A percentile compares a stretch with the other conserved stretches of the same genome.
Conservation (phyloP, 805 yeast species). For the Spathaspora hagerdaliae region DNA sequence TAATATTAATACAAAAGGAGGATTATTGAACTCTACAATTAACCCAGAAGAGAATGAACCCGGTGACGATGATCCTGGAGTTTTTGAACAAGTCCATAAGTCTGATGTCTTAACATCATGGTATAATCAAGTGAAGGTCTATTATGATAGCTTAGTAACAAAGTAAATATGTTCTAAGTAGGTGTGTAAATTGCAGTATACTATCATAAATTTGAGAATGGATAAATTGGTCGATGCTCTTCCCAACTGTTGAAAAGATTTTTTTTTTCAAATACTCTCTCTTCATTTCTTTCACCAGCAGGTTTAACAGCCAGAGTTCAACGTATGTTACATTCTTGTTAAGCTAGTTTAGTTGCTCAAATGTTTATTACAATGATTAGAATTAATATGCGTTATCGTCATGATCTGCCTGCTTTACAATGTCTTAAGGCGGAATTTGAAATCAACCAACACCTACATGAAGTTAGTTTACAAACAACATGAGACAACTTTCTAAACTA, state of each 20-base stretch:
- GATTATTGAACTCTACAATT: constrained; percentile 3
- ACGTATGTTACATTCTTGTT: no score
- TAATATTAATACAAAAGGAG: constrained; percentile 3
- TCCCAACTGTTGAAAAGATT: neutral
- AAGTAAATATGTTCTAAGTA: no score
- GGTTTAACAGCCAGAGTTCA: no score
- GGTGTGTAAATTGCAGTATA: no score
- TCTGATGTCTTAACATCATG: constrained; percentile 2
- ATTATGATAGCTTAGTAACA: neutral
- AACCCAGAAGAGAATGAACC: constrained; percentile 1
- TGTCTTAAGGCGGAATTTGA: constrained; percentile 35
- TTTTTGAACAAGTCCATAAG: constrained; percentile 1
- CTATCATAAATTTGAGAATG: no score
- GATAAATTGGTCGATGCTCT: no score
- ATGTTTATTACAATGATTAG: constrained; percentile 17
- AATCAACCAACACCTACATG: constrained; percentile 46
- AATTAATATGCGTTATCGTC: constrained; percentile 45
- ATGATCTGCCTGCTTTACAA: constrained; percentile 34
- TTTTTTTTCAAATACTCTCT: neutral
- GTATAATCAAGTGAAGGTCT: neutral
- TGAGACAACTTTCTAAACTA: neutral
- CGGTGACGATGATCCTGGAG: constrained; percentile 2
- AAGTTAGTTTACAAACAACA: constrained; percentile 10
- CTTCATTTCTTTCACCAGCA: neutral
- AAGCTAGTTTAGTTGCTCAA: neutral